Base-by-base conservation (phyloP, 768 basidiomycete genomes). In the Jaapia argillacea region DNA sequence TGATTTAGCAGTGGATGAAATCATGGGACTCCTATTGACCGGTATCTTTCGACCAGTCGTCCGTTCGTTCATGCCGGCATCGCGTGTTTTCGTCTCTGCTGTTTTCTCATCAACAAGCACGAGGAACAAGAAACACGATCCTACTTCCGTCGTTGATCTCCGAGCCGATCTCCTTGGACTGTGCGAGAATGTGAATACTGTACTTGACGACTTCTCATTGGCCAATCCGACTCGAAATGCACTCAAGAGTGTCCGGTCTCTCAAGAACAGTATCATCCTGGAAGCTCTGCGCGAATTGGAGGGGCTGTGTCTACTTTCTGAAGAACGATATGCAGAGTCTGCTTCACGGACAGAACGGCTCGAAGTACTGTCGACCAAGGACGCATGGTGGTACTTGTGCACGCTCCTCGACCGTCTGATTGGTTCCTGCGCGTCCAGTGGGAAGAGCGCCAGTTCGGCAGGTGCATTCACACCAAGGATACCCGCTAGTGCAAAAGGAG, bases 361-460 rank as follows among this genome's bases (percentile, higher is more conserved):
- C 45, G 55, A 51, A 48, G 60, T 57, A 35, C 63, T 76, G 24
- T 69, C 65, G 18, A 60, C 58, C 36, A 74, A 74, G 47, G 75
- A 77, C 48, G 49, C 71, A 21, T 39, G 71, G 7, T 77, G 74
- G 74, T 77, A 72, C 57, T 58, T 75, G 24, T 76, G 73, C 51
- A 62, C 60, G 28, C 47, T 67, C 37, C 55, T 75, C 28, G 28
- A 16, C 10, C 28, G 10, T 16, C 10, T 33, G 28, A 10, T 16
- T 10, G 10, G n/a, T n/a, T n/a, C n/a, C n/a, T n/a, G n/a, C n/a
- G n/a, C n/a, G n/a, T n/a, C n/a, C n/a, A n/a, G n/a, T n/a, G n/a
- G n/a, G n/a, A n/a, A n/a, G n/a, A n/a, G n/a, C n/a, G n/a, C n/a
- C n/a, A n/a, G n/a, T n/a, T n/a, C n/a, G n/a, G n/a, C n/a, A n/a